Evolutionary conservation across 345 rosid species (phyloP).

Genomic region (Capsella bursapastoris): DNA sequence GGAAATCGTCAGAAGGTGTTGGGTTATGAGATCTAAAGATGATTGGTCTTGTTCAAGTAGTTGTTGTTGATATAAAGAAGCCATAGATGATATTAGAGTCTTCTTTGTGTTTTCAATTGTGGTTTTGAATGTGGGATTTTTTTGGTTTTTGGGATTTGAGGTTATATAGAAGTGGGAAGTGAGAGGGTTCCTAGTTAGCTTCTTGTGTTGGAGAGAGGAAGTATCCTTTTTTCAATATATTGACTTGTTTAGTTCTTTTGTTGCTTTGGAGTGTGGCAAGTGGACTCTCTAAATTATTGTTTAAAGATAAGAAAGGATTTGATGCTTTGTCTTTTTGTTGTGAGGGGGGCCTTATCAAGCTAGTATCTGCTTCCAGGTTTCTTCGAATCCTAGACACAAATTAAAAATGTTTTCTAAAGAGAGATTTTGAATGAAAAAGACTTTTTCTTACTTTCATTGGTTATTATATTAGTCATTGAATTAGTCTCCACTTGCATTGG

Average conservation of each 20-base stretch:
- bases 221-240: constrained; percentile 11
- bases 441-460: background rate
- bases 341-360: background rate
- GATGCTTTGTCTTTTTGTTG: background rate
- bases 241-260: background rate
- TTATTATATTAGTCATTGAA: no score
- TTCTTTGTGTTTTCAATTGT: background rate
- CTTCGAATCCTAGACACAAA: background rate
- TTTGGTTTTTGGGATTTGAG: constrained; percentile 8
- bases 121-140: constrained; percentile 10
- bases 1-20: constrained; percentile 66
- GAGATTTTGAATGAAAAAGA: background rate
- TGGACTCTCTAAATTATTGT: constrained; percentile 17
- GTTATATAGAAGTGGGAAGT: constrained; percentile 28
- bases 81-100: constrained; percentile 23
- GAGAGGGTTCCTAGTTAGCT: constrained; percentile 34
- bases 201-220: constrained; percentile 34
- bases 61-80: constrained; percentile 40
- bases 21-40: constrained; percentile 61
- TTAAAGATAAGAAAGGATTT: constrained; percentile 3
- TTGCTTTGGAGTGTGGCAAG: constrained; percentile 19
- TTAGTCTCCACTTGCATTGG: background rate
- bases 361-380: constrained; percentile 10
- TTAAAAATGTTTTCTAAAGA: background rate
- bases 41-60: constrained; percentile 36